Evolutionary conservation across 1,284 basidiomycete species (phyloP), one percentile per base, ranked within the genome.

Genomic region (Ustilago loliicola): DNA sequence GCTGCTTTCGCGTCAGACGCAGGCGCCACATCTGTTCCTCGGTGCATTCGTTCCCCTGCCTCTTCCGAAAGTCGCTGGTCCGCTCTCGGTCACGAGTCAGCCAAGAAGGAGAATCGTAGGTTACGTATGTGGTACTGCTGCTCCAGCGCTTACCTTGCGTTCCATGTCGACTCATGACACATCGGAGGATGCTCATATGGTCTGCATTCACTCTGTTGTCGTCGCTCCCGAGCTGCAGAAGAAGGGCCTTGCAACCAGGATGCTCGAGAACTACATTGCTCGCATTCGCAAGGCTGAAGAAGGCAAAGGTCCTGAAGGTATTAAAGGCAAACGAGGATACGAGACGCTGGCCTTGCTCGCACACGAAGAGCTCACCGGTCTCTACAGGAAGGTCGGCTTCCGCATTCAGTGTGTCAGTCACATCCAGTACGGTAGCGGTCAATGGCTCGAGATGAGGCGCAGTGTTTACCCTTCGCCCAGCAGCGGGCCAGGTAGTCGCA

Each of bases 381-480:
- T 86, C 23, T 85, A 80, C 66, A 67, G 64, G 45, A 80, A 81
- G 63, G 77, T 75, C 34, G 84, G 78, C 19, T 86, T 85, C 64
- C 62, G 60, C 36, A 66, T 74, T 5, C 78, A 77, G 40, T 82
- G 83, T 27, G 70, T 76, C 51, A 85, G 84, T 58, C 83, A 85
- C 61, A 64, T 85, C 29, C 71, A 79, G 50, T 77, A 73, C 19
- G 76, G 82, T 17, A 72, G 66, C 45, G 77, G 80, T 50, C 77
- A 76, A 45, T 86, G 85, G 85, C 61, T 83, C 47, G 85, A 86
- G 63, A 80, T 85, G 80, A 63, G 85, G 34, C 71, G 83, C 21
- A 77, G 77, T 58, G 69, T 84, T 60, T 76, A 73, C 25, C 67
- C 72, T 11, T 42, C 67, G 32, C 72, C 71, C 5, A 32, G 57